Evolutionary conservation across 2,329 filamentous ascomycete species (phyloP).

Genomic region (Phaeomoniella chlamydospora): DNA sequence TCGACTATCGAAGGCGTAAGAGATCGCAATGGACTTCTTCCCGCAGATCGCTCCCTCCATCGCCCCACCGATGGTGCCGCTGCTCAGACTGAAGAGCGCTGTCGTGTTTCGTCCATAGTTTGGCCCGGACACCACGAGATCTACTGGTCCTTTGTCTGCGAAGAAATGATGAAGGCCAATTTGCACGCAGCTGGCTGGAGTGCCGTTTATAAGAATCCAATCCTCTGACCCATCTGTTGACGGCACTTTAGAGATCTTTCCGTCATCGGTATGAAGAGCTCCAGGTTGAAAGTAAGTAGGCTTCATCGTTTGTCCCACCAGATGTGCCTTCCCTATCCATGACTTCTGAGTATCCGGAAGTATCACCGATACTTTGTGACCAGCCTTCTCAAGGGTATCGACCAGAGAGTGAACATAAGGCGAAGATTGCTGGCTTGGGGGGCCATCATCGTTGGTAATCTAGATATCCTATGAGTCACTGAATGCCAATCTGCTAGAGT

Average conservation of each 20-base stretch:
- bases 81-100: conserved; percentile 62
- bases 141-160: conserved; percentile 53
- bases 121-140: conserved; percentile 65
- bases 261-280: conserved; percentile 47
- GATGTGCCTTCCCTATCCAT: conserved; percentile 97
- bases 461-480: too few species aligned
- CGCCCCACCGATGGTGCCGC: conserved; percentile 63
- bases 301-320: conserved; percentile 77
- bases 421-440: conserved; percentile 61
- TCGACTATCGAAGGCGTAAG: conserved; percentile 76
- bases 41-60: conserved; percentile 63
- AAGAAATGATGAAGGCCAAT: conserved; percentile 74
- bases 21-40: conserved; percentile 62
- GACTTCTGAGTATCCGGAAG: conserved; percentile 84
- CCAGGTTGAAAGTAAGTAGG: conserved; percentile 68
- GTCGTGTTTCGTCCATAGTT: conserved; percentile 78
- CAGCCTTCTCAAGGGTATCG: conserved; percentile 53
- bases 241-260: conserved; percentile 49
- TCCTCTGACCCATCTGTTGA: conserved; percentile 46
- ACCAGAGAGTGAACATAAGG: conserved; percentile 69
- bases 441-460: conserved; percentile 61
- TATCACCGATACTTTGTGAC: conserved; percentile 81
- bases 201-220: conserved; percentile 71
- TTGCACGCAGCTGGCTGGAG: conserved; percentile 67
- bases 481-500: background rate